Percentiles rank a stretch among this genome's conserved stretches.
Conservation (phyloP, 2,329 filamentous ascomycete species). For the Hypoxylon rubiginosum region DNA sequence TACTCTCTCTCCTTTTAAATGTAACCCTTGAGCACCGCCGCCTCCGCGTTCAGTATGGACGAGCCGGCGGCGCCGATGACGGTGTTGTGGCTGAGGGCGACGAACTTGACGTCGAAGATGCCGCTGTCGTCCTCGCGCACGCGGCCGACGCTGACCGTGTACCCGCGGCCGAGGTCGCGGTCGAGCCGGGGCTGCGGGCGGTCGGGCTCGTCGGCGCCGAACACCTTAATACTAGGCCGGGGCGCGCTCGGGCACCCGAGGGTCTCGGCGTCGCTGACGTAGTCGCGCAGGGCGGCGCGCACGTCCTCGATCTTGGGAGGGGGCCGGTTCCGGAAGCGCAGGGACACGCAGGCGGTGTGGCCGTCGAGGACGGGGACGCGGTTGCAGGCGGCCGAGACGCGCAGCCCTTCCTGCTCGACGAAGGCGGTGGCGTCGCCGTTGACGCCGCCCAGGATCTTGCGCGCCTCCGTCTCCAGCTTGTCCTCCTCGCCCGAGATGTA, state of each 20-base stretch:
- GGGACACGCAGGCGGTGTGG: slow-evolving; percentile 92
- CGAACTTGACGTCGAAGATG: slow-evolving; percentile 95
- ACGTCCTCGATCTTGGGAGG: slow-evolving; percentile 82
- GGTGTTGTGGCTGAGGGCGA: slow-evolving; percentile 88
- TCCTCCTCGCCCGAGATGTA: slow-evolving; percentile 95
- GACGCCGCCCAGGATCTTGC: slow-evolving; percentile 89
- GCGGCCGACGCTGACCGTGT: slow-evolving; percentile 90
- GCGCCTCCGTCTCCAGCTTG: slow-evolving; percentile 93
- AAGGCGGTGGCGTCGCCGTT: slow-evolving; percentile 81
- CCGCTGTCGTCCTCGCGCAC: slow-evolving; percentile 87
- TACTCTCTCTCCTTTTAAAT: slow-evolving; percentile 62
- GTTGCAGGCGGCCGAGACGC: slow-evolving; percentile 90
- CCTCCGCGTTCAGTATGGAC: slow-evolving; percentile 94
- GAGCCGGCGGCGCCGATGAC: slow-evolving; percentile 97
- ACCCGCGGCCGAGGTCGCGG: slow-evolving; percentile 85
- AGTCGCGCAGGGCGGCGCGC: slow-evolving; percentile 82
- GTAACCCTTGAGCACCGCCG: slow-evolving; percentile 89
- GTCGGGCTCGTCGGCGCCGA: slow-evolving; percentile 90
- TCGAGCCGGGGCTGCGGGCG: slow-evolving; percentile 93
- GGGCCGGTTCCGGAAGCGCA: slow-evolving; percentile 83
- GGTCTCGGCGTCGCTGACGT: slow-evolving; percentile 83
- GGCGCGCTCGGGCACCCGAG: slow-evolving; percentile 92
- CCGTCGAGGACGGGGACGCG: slow-evolving; percentile 95
- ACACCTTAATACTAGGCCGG: slow-evolving; percentile 82
- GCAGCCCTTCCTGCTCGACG: slow-evolving; percentile 78